Percentiles rank a stretch among this genome's conserved stretches.
Conservation (phyloP, 2,329 filamentous ascomycete species). For the Cordyceps cicadae region DNA sequence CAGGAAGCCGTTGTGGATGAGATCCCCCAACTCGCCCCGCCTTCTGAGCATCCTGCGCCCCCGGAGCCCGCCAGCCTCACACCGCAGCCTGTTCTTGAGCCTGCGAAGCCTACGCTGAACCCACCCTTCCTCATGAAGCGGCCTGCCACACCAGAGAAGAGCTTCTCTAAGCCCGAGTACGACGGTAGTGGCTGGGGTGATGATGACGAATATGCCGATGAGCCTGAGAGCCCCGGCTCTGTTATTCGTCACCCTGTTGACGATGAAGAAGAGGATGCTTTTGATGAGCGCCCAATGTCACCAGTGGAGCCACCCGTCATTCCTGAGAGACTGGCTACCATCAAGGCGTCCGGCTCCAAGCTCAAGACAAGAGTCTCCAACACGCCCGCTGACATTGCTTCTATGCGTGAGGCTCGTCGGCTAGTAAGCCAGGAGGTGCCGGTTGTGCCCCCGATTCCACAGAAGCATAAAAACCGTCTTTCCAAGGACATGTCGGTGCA, state of each 20-base stretch:
- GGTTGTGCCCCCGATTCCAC: constrained; percentile 50
- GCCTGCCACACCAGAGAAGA: constrained; percentile 41
- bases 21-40: neutral
- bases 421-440: constrained; percentile 72
- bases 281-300: constrained; percentile 21
- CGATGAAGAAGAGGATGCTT: constrained; percentile 23
- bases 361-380: constrained; percentile 84
- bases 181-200: constrained; percentile 55
- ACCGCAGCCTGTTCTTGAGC: neutral
- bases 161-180: constrained; percentile 52
- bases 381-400: constrained; percentile 72
- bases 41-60: neutral
- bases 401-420: constrained; percentile 80
- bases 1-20: constrained; percentile 29
- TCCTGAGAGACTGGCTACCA: constrained; percentile 76
- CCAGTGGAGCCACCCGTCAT: constrained; percentile 51
- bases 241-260: constrained; percentile 71
- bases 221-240: constrained; percentile 73
- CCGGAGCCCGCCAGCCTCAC: neutral
- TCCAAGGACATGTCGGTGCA: constrained; percentile 40
- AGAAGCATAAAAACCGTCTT: constrained; percentile 48
- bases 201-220: constrained; percentile 45
- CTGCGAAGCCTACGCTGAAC: neutral
- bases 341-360: constrained; percentile 76
- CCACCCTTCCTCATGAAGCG: constrained; percentile 23